These are phyloP conservation scores for Epichloe sibirici DNA, from an alignment of 2,329 filamentous ascomycete species.

Conservation along the genomic window DNA sequence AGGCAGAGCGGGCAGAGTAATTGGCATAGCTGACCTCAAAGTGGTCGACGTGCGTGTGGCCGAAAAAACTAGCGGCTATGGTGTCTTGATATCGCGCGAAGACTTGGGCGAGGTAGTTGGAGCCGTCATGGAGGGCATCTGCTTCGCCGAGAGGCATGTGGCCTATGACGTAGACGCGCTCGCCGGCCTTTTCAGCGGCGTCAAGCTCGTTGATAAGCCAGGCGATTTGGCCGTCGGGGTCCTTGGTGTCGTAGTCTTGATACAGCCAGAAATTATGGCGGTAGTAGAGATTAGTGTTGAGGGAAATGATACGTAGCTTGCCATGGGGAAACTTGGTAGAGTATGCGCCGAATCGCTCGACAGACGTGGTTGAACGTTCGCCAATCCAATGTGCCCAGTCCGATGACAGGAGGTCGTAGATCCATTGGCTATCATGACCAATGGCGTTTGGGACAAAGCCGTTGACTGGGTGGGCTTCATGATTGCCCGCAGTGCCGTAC, in stretches of 20 bases:
- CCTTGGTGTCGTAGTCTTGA: constrained; percentile 30
- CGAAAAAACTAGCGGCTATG: constrained; percentile 44
- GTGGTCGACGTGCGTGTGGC: constrained; percentile 44
- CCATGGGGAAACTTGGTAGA: constrained; percentile 29
- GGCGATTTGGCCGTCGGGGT: constrained; percentile 37
- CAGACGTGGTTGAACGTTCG: constrained; percentile 15
- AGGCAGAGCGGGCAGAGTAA: constrained; percentile 27
- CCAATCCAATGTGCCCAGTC: constrained; percentile 37
- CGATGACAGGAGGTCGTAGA: constrained; percentile 35
- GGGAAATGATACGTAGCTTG: constrained; percentile 43
- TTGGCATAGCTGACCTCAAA: constrained; percentile 43
- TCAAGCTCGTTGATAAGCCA: constrained; percentile 43
- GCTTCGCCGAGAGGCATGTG: constrained; percentile 41
- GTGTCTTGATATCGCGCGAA: constrained; percentile 40
- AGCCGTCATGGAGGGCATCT: constrained; percentile 40
- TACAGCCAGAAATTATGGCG: constrained; percentile 43
- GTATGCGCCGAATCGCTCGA: constrained; percentile 34
- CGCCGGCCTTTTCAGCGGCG: constrained; percentile 35
- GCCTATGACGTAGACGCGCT: constrained; percentile 45
- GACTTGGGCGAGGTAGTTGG: constrained; percentile 40
- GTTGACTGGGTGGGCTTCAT: constrained; percentile 41
- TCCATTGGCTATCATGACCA: constrained; percentile 32
- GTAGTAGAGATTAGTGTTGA: constrained; percentile 48
- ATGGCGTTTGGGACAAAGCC: constrained; percentile 31
- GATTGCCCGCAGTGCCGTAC: constrained; percentile 43